These are phyloP conservation scores for Rosellinia necatrix DNA, from an alignment of 2,329 filamentous ascomycete genomes.

Conservation along the genomic window DNA sequence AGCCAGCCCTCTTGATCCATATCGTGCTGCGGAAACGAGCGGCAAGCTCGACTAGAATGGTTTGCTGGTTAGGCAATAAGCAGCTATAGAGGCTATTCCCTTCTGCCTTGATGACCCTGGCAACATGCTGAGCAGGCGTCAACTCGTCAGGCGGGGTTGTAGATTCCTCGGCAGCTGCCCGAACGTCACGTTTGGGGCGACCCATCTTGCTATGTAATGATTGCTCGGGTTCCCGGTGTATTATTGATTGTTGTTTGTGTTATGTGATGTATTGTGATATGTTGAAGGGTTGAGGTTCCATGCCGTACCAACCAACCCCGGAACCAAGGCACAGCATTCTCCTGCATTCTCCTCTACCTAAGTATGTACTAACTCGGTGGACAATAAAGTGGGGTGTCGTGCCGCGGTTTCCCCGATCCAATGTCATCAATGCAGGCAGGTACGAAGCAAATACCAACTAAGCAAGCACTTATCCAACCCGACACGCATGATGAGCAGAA, in stretches of 20 bases:
- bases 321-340: too few relatives aligned
- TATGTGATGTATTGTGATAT: not conserved
- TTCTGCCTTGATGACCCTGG: slow-evolving; percentile 77
- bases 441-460: too few relatives aligned
- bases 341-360: too few relatives aligned
- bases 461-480: too few relatives aligned
- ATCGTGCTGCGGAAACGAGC: slow-evolving; percentile 87
- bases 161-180: slow-evolving; percentile 76
- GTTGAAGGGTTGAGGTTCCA: too few relatives aligned
- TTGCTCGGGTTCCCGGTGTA: not conserved
- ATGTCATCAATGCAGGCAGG: too few relatives aligned
- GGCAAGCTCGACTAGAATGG: slow-evolving; percentile 78
- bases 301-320: too few relatives aligned
- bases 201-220: slow-evolving; percentile 56
- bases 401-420: not conserved
- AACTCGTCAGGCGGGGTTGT: slow-evolving; percentile 62
- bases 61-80: slow-evolving; percentile 67
- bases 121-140: slow-evolving; percentile 69
- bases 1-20: slow-evolving; percentile 89
- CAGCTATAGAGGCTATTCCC: slow-evolving; percentile 90
- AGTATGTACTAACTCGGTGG: not conserved
- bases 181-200: slow-evolving; percentile 75
- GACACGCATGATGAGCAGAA: too few relatives aligned
- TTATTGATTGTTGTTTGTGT: not conserved
- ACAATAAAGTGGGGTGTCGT: not conserved